phyloP scores from a whole-genome alignment of 176 grass and related monocot genomes.

The Bothriochloa decipiens region DNA sequence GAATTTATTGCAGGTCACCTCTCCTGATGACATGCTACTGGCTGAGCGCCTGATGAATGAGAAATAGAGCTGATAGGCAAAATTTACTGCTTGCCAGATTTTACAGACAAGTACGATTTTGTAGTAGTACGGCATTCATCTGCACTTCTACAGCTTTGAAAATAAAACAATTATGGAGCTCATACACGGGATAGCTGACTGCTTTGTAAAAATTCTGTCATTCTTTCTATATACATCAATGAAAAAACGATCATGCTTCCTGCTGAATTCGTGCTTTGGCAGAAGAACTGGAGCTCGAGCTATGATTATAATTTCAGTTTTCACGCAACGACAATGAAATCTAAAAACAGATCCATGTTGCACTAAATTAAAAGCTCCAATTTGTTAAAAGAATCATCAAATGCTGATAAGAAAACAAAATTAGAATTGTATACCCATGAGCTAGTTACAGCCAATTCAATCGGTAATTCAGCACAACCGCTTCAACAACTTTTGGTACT shows the following conservation, averaged over 20 bases:
- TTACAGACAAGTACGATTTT: constrained; percentile 18
- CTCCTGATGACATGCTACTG: constrained; percentile 88
- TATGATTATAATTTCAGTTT: not conserved
- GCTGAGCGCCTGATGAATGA: constrained; percentile 86
- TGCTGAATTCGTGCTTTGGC: constrained; percentile 11
- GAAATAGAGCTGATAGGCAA: constrained; percentile 3
- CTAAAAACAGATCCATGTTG: not conserved
- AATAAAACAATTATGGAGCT: not conserved
- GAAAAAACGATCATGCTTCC: not conserved
- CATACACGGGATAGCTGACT: not conserved
- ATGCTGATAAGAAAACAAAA: not conserved
- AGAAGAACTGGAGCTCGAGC: not conserved
- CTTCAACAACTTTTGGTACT: constrained; percentile 2
- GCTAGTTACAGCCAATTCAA: constrained; percentile 21
- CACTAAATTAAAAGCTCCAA: not conserved
- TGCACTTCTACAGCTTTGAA: constrained; percentile 19
- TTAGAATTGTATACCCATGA: not conserved
- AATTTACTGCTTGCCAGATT: constrained; percentile 23
- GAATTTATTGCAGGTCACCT: constrained; percentile 72
- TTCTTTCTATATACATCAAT: not conserved
- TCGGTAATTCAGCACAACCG: not conserved
- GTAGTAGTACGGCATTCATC: constrained; percentile 10
- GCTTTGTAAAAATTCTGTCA: constrained; percentile 32
- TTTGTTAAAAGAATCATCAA: constrained; percentile 19
- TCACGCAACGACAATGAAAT: not conserved